phyloP scores from a whole-genome alignment of 2,329 filamentous ascomycete species.

The Colletotrichum brevisporum region DNA sequence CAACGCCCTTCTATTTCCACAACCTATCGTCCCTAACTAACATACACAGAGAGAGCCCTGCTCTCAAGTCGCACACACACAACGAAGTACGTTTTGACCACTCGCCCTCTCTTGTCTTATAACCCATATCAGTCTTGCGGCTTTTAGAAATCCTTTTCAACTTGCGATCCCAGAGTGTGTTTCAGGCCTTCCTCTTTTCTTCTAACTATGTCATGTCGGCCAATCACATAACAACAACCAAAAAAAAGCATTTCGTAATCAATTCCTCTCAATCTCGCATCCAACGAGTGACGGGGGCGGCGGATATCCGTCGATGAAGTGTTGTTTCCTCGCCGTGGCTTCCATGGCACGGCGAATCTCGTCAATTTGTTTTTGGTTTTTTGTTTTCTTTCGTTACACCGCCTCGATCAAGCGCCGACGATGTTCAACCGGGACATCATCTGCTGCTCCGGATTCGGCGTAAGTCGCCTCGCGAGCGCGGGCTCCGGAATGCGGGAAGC shows the following conservation, averaged over 20 bases:
- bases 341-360: background rate
- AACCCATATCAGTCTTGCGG: background rate
- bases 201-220: constrained; percentile 11
- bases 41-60: background rate
- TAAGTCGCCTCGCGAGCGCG: constrained; percentile 58
- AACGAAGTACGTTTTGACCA: background rate
- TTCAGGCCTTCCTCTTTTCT: background rate
- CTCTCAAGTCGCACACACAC: background rate
- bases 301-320: background rate
- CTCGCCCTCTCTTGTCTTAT: background rate
- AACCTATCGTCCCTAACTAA: background rate
- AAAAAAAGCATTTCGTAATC: background rate
- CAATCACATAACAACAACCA: background rate
- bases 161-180: constrained; percentile 1
- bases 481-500: constrained; percentile 69
- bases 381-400: background rate
- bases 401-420: constrained; percentile 43
- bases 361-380: background rate
- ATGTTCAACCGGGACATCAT: constrained; percentile 47
- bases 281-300: constrained; percentile 19
- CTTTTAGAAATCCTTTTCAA: background rate
- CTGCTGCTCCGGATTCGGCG: constrained; percentile 64
- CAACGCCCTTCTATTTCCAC: too few species aligned
- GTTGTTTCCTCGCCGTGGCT: constrained; percentile 1
- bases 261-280: background rate